Conservation (phyloP, 1,284 basidiomycete genomes). For the Marasmius tenuissimus region DNA sequence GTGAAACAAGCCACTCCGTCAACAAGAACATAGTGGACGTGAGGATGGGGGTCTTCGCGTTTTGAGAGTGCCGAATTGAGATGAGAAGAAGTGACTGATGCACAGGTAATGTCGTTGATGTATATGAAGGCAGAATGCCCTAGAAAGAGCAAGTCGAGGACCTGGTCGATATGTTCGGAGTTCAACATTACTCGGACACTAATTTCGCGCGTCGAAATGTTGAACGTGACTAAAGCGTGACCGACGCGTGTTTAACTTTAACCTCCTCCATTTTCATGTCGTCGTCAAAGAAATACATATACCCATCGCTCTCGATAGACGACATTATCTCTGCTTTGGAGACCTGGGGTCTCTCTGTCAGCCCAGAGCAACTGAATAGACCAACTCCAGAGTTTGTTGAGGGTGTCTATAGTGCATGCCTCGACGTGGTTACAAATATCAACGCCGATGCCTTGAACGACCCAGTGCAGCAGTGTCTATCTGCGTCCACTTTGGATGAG, state of each 20-base stretch:
- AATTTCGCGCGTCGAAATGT: neutral
- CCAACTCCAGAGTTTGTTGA: constrained; percentile 74
- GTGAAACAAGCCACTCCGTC: constrained; percentile 70
- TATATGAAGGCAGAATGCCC: constrained; percentile 70
- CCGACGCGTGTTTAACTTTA: neutral
- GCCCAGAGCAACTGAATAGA: constrained; percentile 66
- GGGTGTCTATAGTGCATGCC: constrained; percentile 63
- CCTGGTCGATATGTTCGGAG: neutral
- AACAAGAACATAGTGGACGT: constrained; percentile 44
- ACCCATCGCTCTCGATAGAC: constrained; percentile 59
- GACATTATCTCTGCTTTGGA: constrained; percentile 64
- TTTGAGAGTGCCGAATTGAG: constrained; percentile 38
- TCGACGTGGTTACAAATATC: constrained; percentile 71
- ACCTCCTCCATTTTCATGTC: neutral
- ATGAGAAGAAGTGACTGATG: constrained; percentile 42
- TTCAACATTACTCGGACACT: neutral
- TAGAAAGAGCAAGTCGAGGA: constrained; percentile 5
- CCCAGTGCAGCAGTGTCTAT: constrained; percentile 56
- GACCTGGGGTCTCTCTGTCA: constrained; percentile 66
- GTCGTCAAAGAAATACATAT: constrained; percentile 43
- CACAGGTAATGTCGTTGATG: constrained; percentile 62
- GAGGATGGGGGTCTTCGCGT: constrained; percentile 10
- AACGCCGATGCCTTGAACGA: constrained; percentile 58
- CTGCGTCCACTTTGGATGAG: constrained; percentile 50
- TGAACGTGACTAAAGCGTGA: neutral